Evolutionary conservation across 495 filamentous ascomycete species (phyloP), one percentile per base, ranked within the genome.

Genomic region (Daldinia vernicosa): DNA sequence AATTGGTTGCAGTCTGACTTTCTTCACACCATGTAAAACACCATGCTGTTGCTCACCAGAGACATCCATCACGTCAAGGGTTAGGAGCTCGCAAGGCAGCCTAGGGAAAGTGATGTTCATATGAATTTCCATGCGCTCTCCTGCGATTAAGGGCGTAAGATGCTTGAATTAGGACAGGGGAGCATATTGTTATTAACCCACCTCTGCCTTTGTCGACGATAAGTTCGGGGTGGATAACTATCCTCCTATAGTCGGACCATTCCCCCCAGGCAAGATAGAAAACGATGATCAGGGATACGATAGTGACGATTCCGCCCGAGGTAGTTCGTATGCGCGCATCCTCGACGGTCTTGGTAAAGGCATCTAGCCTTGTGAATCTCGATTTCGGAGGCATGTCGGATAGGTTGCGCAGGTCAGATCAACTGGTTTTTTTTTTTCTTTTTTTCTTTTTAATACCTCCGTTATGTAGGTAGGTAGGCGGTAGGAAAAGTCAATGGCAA

Each of bases 1-100:
- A 59, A 80, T 81, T 1, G 93, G 84, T 40, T 88, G 82, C 39
- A 99, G 84, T 67, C 95, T 89, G 47, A 97, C 91, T 78, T 97
- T 97, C 76, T 86, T 90, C 67, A 99, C 88, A 27, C 95, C 95
- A 77, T 98, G 95, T 75, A 91, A 88, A 60, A 99, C 92, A 45
- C 95, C 96, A 55, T 91, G 89, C 77, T 99, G 95, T 76, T 97
- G 91, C 78, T 99, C 95, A 45, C 95, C 95, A 14, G 92, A 96
- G 11, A 99, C 94, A 80, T 99, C 95, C 95, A 99, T 98, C 39
- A 99, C 95, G 77, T 99, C 95, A 70, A 99, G 89, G 15, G 95
- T 98, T 57, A 98, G 82, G 53, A 99, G 89, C 80, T 98, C 94
- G 83, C 95, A 99, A 33, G 95, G 95, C 32, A 99, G 84, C 33